phyloP scores from a whole-genome alignment of 2,329 filamentous ascomycete species.

The Monilinia fructigena region DNA sequence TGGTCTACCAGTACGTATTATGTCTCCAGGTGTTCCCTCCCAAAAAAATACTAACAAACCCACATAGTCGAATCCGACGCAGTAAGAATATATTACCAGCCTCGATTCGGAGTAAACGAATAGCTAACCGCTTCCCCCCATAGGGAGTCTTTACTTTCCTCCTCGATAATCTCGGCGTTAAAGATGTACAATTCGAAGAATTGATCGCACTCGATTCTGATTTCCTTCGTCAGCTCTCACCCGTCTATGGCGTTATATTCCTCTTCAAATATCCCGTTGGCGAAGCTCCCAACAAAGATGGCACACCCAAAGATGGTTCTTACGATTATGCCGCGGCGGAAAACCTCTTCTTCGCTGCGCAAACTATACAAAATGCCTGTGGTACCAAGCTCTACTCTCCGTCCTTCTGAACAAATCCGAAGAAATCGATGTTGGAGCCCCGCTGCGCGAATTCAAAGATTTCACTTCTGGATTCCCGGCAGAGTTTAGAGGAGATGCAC shows the following conservation, averaged over 20 bases:
- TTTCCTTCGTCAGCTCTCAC: slow-evolving; percentile 66
- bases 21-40: slow-evolving; percentile 18
- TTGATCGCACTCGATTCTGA: slow-evolving; percentile 83
- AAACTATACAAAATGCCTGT: slow-evolving; percentile 98
- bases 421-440: slow-evolving; percentile 58
- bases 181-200: slow-evolving; percentile 95
- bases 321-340: slow-evolving; percentile 76
- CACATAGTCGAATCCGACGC: slow-evolving; percentile 82
- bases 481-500: slow-evolving; percentile 66
- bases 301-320: slow-evolving; percentile 70
- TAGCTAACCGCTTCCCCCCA: slow-evolving; percentile 29
- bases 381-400: slow-evolving; percentile 93
- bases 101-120: background rate
- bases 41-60: slow-evolving; percentile 25
- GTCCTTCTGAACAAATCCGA: slow-evolving; percentile 83
- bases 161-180: slow-evolving; percentile 86
- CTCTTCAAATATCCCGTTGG: slow-evolving; percentile 94
- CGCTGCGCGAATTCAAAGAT: slow-evolving; percentile 66
- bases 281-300: slow-evolving; percentile 55
- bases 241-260: slow-evolving; percentile 94
- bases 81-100: slow-evolving; percentile 51
- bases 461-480: slow-evolving; percentile 68
- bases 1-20: slow-evolving; percentile 80
- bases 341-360: slow-evolving; percentile 86
- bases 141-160: slow-evolving; percentile 95